Percentiles rank a stretch among this genome's conserved stretches.
These are phyloP conservation scores for Curvularia eragrostidis DNA, from an alignment of 2,329 filamentous ascomycete genomes.

Conservation along the genomic window DNA sequence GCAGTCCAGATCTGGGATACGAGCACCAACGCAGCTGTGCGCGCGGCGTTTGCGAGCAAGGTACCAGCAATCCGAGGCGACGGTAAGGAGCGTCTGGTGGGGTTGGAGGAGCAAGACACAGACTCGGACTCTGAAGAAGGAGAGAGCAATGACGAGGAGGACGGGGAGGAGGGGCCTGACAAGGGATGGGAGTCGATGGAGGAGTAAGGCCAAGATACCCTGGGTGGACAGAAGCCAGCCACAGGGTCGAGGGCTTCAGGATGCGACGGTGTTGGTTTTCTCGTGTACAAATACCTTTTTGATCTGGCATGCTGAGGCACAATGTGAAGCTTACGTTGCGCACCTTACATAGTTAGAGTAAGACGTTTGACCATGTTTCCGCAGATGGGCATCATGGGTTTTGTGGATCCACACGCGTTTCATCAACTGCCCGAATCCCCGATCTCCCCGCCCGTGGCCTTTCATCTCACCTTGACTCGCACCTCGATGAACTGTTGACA, in stretches of 20 bases:
- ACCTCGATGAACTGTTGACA: neutral
- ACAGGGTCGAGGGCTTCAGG: neutral
- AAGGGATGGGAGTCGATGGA: conserved; percentile 53
- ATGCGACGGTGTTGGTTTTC: neutral
- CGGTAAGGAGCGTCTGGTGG: conserved; percentile 77
- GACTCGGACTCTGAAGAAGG: conserved; percentile 65
- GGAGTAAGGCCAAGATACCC: conserved; percentile 43
- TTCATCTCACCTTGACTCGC: conserved; percentile 23
- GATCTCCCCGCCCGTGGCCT: conserved; percentile 15
- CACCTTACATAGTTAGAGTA: neutral
- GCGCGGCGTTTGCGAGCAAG: conserved; percentile 79
- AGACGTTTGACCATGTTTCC: conserved; percentile 3
- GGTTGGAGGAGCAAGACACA: conserved; percentile 69
- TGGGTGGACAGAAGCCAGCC: conserved; percentile 4
- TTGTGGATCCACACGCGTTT: conserved; percentile 18
- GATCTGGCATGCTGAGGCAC: neutral
- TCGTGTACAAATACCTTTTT: neutral
- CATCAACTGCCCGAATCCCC: conserved; percentile 21
- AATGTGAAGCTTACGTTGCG: conserved; percentile 6
- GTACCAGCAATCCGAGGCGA: conserved; percentile 67
- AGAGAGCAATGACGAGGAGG: conserved; percentile 52
- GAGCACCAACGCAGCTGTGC: conserved; percentile 86
- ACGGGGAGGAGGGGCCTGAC: conserved; percentile 39
- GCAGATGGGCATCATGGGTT: conserved; percentile 3
- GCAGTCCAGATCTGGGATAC: conserved; percentile 96